Evolutionary conservation across 2,329 filamentous ascomycete genomes (phyloP).

Genomic region (Aspergillus tubingensis): DNA sequence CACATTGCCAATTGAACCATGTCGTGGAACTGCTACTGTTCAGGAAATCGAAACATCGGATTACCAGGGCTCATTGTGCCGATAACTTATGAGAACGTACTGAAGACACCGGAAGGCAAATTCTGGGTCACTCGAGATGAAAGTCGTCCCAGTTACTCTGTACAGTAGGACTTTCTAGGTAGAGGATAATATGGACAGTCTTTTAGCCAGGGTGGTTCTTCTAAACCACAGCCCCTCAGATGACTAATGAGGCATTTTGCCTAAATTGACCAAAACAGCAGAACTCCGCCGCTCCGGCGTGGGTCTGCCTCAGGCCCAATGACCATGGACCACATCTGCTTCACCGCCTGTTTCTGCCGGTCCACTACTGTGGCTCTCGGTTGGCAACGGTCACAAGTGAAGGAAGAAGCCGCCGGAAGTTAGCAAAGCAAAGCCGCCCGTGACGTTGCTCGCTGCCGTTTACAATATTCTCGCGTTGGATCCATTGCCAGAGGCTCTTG

Average conservation of each 20-base stretch:
- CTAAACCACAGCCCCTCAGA: background rate
- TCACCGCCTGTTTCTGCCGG: slow-evolving; percentile 17
- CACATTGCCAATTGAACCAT: background rate
- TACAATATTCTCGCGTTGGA: background rate
- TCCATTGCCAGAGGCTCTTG: background rate
- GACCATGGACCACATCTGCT: background rate
- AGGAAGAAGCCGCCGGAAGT: background rate
- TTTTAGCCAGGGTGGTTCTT: background rate
- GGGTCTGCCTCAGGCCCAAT: slow-evolving; percentile 2
- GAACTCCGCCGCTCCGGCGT: background rate
- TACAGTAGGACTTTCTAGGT: too few relatives aligned
- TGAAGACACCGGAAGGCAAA: background rate
- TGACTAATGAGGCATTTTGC: slow-evolving; percentile 10
- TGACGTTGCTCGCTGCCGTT: background rate
- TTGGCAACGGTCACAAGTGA: background rate
- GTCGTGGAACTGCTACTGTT: background rate
- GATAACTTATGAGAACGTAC: background rate
- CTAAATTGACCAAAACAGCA: slow-evolving; percentile 5
- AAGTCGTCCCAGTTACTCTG: background rate
- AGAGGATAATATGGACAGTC: background rate
- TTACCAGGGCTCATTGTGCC: background rate
- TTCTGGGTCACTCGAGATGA: background rate
- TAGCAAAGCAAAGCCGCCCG: background rate
- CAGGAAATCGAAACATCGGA: background rate
- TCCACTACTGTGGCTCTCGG: slow-evolving; percentile 6